Evolutionary conservation across 345 rosid genomes (phyloP), one percentile per base, ranked within the genome.

Genomic region (Aquilaria yunnanensis): DNA sequence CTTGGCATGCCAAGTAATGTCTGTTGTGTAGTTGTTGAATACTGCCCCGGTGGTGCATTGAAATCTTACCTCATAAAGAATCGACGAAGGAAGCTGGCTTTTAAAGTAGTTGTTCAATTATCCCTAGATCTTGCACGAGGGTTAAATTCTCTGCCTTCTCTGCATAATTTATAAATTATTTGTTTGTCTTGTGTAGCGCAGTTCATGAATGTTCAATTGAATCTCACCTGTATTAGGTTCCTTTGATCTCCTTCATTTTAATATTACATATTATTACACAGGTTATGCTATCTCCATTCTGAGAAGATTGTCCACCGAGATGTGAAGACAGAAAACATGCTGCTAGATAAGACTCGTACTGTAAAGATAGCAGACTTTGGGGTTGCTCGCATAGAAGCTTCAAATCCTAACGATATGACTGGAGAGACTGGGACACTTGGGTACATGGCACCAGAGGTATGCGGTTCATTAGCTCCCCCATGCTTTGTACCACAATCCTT

Each of bases 391-490:
- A 81, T 90, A 9, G 99, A 94, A 73, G 99, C 97, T 58, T 94
- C 99, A 37, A 90, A 94, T 70, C 96, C 99, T 72, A 84, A 88
- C 60, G 99, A 94, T 70, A 94, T 94, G 99, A 94, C 99, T 57
- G 99, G 99, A 52, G 99, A 94, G 79, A 94, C 99, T 9, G 99
- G 99, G 72, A 94, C 99, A 32, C 92, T 94, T 41, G 99, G 97
- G 56, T 94, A 94, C 83, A 90, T 94, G 97, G 99, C 99, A 73
- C 96, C 99, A 37, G 99, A 94, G 92, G 97, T 88, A 70, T 65
- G 32, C 30, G 34, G n/a, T 12, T 34, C 34, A 64, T 51, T 47
- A 47, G 14, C 62, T 57, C 23, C 61, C 48, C 43, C 43, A 37
- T 37, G 4, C 8, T 8, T 8, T 37, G 43, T 37, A 37, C 43